Evolutionary conservation across 495 filamentous ascomycete species (phyloP), one percentile per base, ranked within the genome.

Genomic region (Hypoxylon perforatum): DNA sequence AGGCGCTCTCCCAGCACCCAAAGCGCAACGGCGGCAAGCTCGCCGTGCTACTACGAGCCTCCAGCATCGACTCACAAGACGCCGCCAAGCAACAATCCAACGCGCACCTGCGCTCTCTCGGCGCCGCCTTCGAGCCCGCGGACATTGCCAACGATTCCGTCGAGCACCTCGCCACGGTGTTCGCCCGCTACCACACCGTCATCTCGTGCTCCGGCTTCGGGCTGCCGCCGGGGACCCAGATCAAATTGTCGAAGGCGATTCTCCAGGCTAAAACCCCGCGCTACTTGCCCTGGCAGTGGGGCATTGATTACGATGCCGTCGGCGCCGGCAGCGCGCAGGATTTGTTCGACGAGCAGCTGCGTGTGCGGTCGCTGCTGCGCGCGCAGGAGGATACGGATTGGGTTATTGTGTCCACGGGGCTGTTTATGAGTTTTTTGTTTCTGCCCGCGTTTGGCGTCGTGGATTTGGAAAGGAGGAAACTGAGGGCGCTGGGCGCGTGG

Each of bases 251-350:
- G 0, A 63, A 63, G 2, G 86, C 87, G 0, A 84, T 81, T 0
- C 73, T 90, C 3, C 57, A 61, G 9, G 85, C 85, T 0, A 71
- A 75, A 1, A 73, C 80, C 0, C 46, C 57, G 12, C 67, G 82
- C 7, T 89, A 82, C 62, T 72, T 89, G 12, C 87, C 88, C 1
- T 89, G 88, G 87, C 87, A 91, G 71, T 89, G 86, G 72, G 88
- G 88, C 8, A 80, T 88, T 1, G 86, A 90, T 65, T 90, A 90
- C 67, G 84, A 87, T 57, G 73, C 76, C 28, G 84, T 90, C 33
- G 87, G 86, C 1, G 67, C 75, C 0, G 85, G 81, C 0, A 82
- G 80, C 18, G 79, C 80, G 48, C 81, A 86, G 71, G 83, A 84
- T 61, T 48, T 90, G 17, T 90, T 89, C 56, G 85, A 84, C 54